Evolutionary conservation across 2,329 filamentous ascomycete species (phyloP).

Genomic region (Colletotrichum caudatum): DNA sequence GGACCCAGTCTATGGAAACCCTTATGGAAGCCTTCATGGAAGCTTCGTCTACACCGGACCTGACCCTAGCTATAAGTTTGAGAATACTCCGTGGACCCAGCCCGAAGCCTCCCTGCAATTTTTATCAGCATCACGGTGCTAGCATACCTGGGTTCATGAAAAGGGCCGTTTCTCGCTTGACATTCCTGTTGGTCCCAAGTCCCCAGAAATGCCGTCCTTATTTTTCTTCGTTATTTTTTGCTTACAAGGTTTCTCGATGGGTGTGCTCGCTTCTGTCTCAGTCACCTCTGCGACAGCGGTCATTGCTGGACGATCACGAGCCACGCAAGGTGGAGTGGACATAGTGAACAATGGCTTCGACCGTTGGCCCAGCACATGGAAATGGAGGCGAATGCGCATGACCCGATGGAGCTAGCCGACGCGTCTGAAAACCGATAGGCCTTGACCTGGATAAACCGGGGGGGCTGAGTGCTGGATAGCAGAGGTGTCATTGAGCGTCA

Average conservation of each 20-base stretch:
- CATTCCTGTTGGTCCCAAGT: slow-evolving; percentile 34
- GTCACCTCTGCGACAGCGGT: slow-evolving; percentile 8
- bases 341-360: slow-evolving; percentile 37
- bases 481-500: neutral
- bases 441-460: slow-evolving; percentile 23
- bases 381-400: slow-evolving; percentile 23
- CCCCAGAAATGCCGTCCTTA: slow-evolving; percentile 21
- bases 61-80: slow-evolving; percentile 9
- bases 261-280: slow-evolving; percentile 15
- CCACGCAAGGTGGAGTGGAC: slow-evolving; percentile 25
- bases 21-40: slow-evolving; percentile 17
- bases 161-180: slow-evolving; percentile 25
- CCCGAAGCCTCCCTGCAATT: slow-evolving; percentile 10
- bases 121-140: slow-evolving; percentile 13
- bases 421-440: slow-evolving; percentile 5
- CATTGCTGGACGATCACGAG: slow-evolving; percentile 12
- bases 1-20: slow-evolving; percentile 23
- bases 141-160: slow-evolving; percentile 26
- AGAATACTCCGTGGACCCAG: neutral
- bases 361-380: slow-evolving; percentile 36
- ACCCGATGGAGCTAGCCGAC: slow-evolving; percentile 23
- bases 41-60: slow-evolving; percentile 14
- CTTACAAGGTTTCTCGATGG: slow-evolving; percentile 15
- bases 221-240: neutral
- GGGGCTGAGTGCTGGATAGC: neutral